A percentile compares a stretch with the other conserved stretches of the same genome.
Evolutionary conservation across 805 yeast genomes (phyloP).

Genomic region (Jamesozyma spencerorum): DNA sequence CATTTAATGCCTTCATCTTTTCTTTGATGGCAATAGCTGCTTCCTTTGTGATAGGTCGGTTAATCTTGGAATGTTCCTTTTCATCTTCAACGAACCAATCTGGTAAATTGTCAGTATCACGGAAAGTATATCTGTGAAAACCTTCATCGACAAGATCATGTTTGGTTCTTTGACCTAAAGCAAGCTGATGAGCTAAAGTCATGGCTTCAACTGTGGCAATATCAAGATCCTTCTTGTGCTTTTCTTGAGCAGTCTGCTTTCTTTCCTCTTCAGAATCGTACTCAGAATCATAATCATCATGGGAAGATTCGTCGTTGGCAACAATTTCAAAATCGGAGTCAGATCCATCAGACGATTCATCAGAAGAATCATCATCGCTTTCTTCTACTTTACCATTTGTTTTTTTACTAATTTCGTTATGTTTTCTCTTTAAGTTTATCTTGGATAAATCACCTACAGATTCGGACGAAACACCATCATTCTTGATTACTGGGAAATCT

Average conservation of each 20-base stretch:
- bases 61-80: slow-evolving; percentile 70
- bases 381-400: slow-evolving; percentile 12
- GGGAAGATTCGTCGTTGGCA: slow-evolving; percentile 33
- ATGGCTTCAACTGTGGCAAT: slow-evolving; percentile 91
- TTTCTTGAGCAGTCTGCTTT: slow-evolving; percentile 33
- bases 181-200: slow-evolving; percentile 95
- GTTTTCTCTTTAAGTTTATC: slow-evolving; percentile 12
- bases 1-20: slow-evolving; percentile 72
- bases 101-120: slow-evolving; percentile 85
- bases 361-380: slow-evolving; percentile 9
- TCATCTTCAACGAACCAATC: slow-evolving; percentile 98
- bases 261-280: slow-evolving; percentile 47
- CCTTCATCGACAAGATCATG: slow-evolving; percentile 89
- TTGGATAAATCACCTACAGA: slow-evolving; percentile 16
- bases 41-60: slow-evolving; percentile 91
- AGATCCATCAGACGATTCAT: slow-evolving; percentile 19
- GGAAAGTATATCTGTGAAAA: slow-evolving; percentile 81
- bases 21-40: slow-evolving; percentile 72
- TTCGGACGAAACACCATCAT: slow-evolving; percentile 11
- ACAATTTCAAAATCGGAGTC: slow-evolving; percentile 40
- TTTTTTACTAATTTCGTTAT: slow-evolving; percentile 11
- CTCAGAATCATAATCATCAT: slow-evolving; percentile 32
- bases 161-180: slow-evolving; percentile 76
- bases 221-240: slow-evolving; percentile 59
- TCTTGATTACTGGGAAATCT: slow-evolving; percentile 22